These are phyloP conservation scores for Leccinellum luteum DNA, from an alignment of 768 basidiomycete genomes.

Conservation along the genomic window DNA sequence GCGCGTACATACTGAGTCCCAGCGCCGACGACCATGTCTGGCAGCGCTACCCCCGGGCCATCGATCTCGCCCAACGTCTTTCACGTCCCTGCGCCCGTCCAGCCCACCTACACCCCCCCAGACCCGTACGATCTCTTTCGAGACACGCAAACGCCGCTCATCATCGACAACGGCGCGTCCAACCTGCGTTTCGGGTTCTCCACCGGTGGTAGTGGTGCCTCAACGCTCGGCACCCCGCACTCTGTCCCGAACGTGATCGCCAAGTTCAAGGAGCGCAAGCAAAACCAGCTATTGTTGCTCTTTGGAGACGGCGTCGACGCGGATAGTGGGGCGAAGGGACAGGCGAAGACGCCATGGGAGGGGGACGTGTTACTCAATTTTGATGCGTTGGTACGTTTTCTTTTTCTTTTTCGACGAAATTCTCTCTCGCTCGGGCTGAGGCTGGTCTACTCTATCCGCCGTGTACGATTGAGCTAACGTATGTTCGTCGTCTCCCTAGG, in stretches of 20 bases:
- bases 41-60: background rate
- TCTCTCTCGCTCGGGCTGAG: too few relatives aligned
- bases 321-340: conserved; percentile 79
- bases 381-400: conserved; percentile 79
- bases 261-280: conserved; percentile 87
- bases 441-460: too few relatives aligned
- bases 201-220: conserved; percentile 35
- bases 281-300: conserved; percentile 76
- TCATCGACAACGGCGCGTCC: conserved; percentile 90
- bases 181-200: conserved; percentile 83
- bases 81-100: conserved; percentile 21
- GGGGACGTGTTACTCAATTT: conserved; percentile 90
- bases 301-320: conserved; percentile 87
- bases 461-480: background rate
- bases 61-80: conserved; percentile 14
- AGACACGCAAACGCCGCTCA: conserved; percentile 55
- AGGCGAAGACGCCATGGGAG: conserved; percentile 85
- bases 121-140: conserved; percentile 54
- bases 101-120: conserved; percentile 35
- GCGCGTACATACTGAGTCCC: too few relatives aligned
- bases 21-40: conserved; percentile 13
- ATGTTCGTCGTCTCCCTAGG: conserved; percentile 53
- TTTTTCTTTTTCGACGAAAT: background rate
- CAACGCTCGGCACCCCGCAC: conserved; percentile 40
- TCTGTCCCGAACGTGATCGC: conserved; percentile 70